Evolutionary conservation across 2,329 filamentous ascomycete genomes (phyloP).

Genomic region (Mariannaea sp.): DNA sequence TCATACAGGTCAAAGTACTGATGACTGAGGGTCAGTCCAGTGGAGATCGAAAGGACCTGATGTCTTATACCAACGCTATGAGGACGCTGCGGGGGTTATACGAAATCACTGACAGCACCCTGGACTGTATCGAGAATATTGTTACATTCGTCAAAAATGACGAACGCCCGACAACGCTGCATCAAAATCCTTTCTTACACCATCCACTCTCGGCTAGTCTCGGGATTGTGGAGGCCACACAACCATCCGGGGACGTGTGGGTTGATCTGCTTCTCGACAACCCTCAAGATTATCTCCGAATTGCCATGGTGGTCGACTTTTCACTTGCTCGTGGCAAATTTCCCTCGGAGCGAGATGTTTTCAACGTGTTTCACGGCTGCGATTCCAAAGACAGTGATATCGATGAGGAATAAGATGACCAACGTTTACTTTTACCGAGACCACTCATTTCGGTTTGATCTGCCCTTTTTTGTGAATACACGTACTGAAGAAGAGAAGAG

Average conservation of each 20-base stretch:
- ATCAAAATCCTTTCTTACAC: neutral
- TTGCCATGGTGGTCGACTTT: neutral
- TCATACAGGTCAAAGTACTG: neutral
- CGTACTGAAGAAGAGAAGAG: no score
- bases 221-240: no score
- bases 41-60: neutral
- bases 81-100: neutral
- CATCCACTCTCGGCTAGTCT: neutral
- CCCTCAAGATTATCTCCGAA: neutral
- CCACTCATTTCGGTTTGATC: no score
- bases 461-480: no score
- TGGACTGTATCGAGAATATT: neutral
- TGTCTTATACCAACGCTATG: neutral
- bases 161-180: neutral
- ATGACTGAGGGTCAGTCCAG: neutral
- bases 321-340: neutral
- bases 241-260: neutral
- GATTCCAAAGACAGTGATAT: no score
- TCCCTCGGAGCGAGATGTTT: no score
- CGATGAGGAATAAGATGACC: no score
- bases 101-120: conserved; percentile 5
- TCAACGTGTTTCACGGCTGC: no score
- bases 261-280: neutral
- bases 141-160: no score
- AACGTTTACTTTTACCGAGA: no score